Conservation (phyloP, 441 rosid species). For the Populus hybrid region DNA sequence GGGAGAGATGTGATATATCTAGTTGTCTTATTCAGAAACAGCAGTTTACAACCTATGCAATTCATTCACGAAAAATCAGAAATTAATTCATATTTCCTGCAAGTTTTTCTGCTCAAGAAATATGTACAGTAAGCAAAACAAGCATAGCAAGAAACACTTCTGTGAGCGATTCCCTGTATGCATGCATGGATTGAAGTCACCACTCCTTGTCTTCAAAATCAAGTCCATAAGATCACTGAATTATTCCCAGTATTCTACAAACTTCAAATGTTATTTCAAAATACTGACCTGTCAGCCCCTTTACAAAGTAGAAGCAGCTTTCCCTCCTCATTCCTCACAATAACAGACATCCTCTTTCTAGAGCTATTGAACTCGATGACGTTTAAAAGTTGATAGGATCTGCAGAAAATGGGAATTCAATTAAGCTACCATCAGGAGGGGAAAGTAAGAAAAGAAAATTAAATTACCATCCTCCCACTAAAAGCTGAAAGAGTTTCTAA, state of each 20-base stretch:
- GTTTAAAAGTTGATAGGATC: constrained; percentile 62
- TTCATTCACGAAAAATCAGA: neutral
- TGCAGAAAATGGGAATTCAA: constrained; percentile 34
- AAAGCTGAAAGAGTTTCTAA: neutral
- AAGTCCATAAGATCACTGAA: neutral
- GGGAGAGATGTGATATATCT: neutral
- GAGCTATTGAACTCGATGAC: constrained; percentile 88
- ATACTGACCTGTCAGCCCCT: constrained; percentile 90
- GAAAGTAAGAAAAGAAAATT: neutral
- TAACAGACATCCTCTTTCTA: constrained; percentile 98
- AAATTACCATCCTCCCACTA: neutral
- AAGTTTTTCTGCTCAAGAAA: neutral
- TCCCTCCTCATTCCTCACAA: constrained; percentile 64
- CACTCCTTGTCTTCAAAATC: neutral
- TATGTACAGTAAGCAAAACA: neutral
- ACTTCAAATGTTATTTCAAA: constrained; percentile 1
- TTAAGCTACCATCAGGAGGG: neutral
- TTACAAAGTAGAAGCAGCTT: constrained; percentile 79
- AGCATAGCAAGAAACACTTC: neutral
- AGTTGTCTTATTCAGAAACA: neutral
- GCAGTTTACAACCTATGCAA: neutral
- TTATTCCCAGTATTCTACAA: neutral
- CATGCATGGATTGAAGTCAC: neutral
- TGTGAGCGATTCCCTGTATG: neutral
- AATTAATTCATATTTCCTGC: neutral